A percentile compares a stretch with the other conserved stretches of the same genome.
These are phyloP conservation scores for Ceratobasidium sp. DNA, from an alignment of 1,284 basidiomycete genomes.

Conservation along the genomic window DNA sequence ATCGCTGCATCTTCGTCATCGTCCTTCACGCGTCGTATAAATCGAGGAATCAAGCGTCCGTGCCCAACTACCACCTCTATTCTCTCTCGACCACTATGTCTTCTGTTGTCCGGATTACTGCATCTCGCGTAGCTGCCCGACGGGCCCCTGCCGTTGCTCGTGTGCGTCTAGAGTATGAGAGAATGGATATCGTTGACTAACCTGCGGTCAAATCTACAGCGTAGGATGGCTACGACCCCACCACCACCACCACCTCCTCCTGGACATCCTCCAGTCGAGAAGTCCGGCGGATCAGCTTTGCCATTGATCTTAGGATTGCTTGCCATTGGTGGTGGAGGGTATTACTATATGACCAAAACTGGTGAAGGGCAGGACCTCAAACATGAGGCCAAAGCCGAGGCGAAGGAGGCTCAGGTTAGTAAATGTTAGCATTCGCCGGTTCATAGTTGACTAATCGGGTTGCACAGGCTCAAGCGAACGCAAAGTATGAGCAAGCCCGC, in stretches of 20 bases:
- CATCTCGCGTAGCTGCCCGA: conserved; percentile 7
- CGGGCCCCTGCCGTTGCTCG: conserved; percentile 11
- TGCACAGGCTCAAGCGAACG: conserved; percentile 28
- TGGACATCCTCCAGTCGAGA: background rate
- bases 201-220: background rate
- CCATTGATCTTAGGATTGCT: conserved; percentile 35
- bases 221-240: conserved; percentile 24
- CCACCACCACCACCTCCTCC: conserved; percentile 7
- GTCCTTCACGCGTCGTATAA: conserved; percentile 5
- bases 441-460: conserved; percentile 3
- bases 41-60: background rate
- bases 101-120: conserved; percentile 14
- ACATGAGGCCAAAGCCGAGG: conserved; percentile 35
- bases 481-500: conserved; percentile 20
- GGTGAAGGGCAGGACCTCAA: conserved; percentile 28
- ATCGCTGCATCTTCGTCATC: conserved; percentile 4
- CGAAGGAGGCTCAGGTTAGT: conserved; percentile 31
- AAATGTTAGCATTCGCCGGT: too few species aligned
- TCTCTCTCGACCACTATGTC: conserved; percentile 12
- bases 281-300: conserved; percentile 23
- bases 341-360: conserved; percentile 35
- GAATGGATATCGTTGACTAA: background rate
- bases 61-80: conserved; percentile 1
- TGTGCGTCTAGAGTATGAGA: background rate
- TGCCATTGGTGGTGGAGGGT: conserved; percentile 38